Base-by-base conservation (phyloP, 2,329 filamentous ascomycete genomes). In the Talaromyces atroroseus region DNA sequence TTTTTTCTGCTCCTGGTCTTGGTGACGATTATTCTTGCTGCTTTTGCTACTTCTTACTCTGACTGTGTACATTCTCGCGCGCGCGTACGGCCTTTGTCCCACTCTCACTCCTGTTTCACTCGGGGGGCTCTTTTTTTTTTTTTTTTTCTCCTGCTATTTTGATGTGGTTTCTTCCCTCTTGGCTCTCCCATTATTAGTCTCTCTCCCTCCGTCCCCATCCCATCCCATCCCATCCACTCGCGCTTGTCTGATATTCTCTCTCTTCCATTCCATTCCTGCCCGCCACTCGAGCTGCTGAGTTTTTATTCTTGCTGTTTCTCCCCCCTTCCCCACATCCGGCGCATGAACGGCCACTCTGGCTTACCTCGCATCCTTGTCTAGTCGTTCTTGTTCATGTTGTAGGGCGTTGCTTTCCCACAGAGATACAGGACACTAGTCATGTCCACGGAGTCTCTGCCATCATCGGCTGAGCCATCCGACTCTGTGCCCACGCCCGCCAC, bases 401-500 rank as follows among this genome's bases (percentile, higher is more conserved):
- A 3, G 56, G 52, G 55, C 56, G 57, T 62, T 60, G 38, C 26
- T 32, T 46, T 50, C 23, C 51, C 34, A 45, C 53, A 20, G n/a
- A 36, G n/a, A n/a, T n/a, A n/a, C n/a, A n/a, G 46, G 60, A 61
- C 61, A 57, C 61, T 62, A 59, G 64, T 60, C 61, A 70, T 71
- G 68, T 65, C 66, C 56, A 59, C 64, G 53, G 63, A 62, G 55
- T 63, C 62, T 59, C 61, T 61, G 54, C 65, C 64, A 58, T 63
- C 64, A 58, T 62, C 64, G 57, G 61, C 64, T 60, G 61, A 64
- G 60, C 63, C 63, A 54, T 61, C 64, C 58, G 63, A 64, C 62
- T 65, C 62, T 47, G 61, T 36, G 32, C 32, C 32, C 32, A 36
- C 32, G 32, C 32, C 32, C 32, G 16, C 32, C 64, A 53, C 58